Evolutionary conservation across 2,329 filamentous ascomycete genomes (phyloP).

Genomic region (Macroventuria anomochaeta): DNA sequence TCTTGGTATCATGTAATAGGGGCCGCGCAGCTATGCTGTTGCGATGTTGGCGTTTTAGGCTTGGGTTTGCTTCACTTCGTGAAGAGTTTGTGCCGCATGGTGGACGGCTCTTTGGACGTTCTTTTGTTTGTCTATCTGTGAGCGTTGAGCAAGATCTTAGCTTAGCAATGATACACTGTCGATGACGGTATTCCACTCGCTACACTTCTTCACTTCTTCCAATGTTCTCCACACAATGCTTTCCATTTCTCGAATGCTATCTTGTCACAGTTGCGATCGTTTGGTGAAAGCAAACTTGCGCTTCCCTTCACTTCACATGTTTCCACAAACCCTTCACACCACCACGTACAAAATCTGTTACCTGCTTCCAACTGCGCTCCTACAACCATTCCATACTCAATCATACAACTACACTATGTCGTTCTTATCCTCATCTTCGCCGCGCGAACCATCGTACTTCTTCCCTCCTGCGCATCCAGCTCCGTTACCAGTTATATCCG

Average conservation of each 20-base stretch:
- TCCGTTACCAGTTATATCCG: no score
- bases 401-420: neutral
- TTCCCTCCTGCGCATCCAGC: neutral
- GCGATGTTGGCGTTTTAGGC: conserved; percentile 14
- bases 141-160: neutral
- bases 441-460: neutral
- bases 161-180: conserved; percentile 9
- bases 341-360: no score
- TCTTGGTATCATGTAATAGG: conserved; percentile 11
- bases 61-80: neutral
- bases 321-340: neutral
- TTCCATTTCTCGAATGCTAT: neutral
- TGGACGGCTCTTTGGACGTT: conserved; percentile 6
- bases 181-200: conserved; percentile 1
- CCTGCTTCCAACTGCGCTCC: neutral
- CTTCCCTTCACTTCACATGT: neutral
- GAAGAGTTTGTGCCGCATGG: conserved; percentile 4
- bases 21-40: conserved; percentile 14
- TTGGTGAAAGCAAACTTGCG: neutral
- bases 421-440: neutral
- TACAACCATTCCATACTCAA: no score
- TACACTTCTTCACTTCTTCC: neutral
- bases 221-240: no score
- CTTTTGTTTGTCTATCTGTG: conserved; percentile 1
- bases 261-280: neutral